Percentiles rank a stretch among this genome's conserved stretches.
phyloP scores from a whole-genome alignment of 345 rosid genomes.

The Hibiscus trionum region DNA sequence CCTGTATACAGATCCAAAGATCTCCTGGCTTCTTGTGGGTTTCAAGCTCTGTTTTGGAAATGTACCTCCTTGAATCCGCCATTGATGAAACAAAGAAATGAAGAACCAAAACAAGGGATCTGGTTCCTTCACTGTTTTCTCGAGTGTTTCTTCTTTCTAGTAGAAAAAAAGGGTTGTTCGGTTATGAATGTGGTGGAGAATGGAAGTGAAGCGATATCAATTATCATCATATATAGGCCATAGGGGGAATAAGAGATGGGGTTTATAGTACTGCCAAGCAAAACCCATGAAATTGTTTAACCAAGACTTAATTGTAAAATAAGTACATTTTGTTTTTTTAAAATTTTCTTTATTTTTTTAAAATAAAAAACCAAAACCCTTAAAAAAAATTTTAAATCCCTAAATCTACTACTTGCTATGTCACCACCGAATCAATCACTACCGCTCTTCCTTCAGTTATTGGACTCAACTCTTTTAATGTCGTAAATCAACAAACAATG shows the following conservation, averaged over 20 bases:
- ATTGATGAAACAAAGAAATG: constrained; percentile 10
- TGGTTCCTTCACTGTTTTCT: too few relatives aligned
- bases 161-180: background rate
- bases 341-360: too few relatives aligned
- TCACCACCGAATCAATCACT: too few relatives aligned
- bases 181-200: background rate
- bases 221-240: background rate
- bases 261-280: background rate
- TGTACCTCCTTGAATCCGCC: constrained; percentile 29
- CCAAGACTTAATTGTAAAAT: too few relatives aligned
- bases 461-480: too few relatives aligned
- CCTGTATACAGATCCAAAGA: constrained; percentile 51
- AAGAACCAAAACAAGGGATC: background rate
- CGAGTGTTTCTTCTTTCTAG: too few relatives aligned
- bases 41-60: constrained; percentile 30
- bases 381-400: too few relatives aligned
- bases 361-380: too few relatives aligned
- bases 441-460: too few relatives aligned
- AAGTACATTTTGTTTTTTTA: too few relatives aligned
- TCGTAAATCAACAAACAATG: too few relatives aligned
- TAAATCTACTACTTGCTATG: too few relatives aligned
- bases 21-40: constrained; percentile 37
- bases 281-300: background rate
- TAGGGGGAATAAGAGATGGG: background rate
- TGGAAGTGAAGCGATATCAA: background rate